These are phyloP conservation scores for Dendrobium nobile DNA, from an alignment of 106 monocot species.

Conservation along the genomic window DNA sequence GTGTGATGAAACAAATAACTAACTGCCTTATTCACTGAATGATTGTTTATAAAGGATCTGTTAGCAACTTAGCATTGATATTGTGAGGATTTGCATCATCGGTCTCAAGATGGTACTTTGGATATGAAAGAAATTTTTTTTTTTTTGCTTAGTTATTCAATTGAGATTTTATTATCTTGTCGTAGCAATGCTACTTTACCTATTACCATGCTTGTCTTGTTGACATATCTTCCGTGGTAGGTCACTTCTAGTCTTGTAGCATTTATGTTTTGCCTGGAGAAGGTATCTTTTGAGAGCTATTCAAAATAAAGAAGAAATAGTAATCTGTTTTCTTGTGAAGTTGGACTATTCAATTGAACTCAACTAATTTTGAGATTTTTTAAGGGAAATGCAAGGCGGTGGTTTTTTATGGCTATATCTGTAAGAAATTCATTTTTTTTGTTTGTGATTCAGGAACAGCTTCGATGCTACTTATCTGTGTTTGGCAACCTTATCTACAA, in stretches of 20 bases:
- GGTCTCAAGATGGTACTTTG: not conserved
- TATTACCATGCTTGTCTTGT: not conserved
- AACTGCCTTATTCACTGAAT: not conserved
- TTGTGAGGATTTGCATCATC: not conserved
- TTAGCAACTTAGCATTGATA: not conserved
- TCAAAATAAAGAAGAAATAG: not conserved
- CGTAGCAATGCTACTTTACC: not conserved
- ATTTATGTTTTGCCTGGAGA: not conserved
- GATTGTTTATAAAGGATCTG: not conserved
- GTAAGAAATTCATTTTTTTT: not conserved
- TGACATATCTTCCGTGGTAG: not conserved
- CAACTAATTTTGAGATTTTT: not conserved
- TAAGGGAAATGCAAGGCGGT: not conserved
- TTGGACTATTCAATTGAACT: not conserved
- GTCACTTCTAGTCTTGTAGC: not conserved
- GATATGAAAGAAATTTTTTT: no score
- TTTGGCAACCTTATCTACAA: conserved; percentile 67
- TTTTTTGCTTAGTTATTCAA: not conserved
- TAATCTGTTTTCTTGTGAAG: not conserved
- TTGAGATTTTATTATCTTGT: not conserved
- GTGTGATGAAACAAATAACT: not conserved
- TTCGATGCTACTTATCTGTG: conserved; percentile 66
- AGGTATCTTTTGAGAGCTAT: not conserved
- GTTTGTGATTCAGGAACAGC: conserved; percentile 48
- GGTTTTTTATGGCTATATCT: not conserved